Percentiles rank a stretch among this genome's conserved stretches.
Evolutionary conservation across 805 yeast species (phyloP).

Genomic region (Peterozyma toletana): DNA sequence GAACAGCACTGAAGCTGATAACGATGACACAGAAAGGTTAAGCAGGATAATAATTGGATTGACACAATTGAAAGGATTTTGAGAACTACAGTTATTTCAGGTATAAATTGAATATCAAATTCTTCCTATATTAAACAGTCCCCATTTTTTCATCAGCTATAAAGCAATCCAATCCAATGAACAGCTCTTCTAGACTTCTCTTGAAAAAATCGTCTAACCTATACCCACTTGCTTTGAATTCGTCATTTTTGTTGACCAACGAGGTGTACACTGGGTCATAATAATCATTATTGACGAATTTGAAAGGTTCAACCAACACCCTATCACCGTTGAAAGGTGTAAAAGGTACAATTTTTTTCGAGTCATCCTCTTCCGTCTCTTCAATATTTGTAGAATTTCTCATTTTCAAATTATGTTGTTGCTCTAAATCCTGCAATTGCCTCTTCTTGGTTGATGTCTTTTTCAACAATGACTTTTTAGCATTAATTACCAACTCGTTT

Average conservation of each 20-base stretch:
- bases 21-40: constrained; percentile 12
- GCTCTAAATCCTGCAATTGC: constrained; percentile 36
- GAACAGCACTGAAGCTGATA: constrained; percentile 4
- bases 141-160: constrained; percentile 52
- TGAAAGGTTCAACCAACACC: constrained; percentile 45
- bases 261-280: constrained; percentile 51
- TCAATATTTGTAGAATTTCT: constrained; percentile 17
- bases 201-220: constrained; percentile 60
- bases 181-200: constrained; percentile 80
- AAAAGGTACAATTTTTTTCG: constrained; percentile 47
- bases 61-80: constrained; percentile 18
- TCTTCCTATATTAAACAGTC: neutral
- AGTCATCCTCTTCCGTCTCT: constrained; percentile 23
- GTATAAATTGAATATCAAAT: neutral
- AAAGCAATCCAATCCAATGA: constrained; percentile 80
- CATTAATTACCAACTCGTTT: constrained; percentile 38
- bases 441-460: constrained; percentile 60
- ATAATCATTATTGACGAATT: constrained; percentile 33
- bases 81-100: neutral
- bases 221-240: constrained; percentile 83
- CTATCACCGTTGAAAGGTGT: constrained; percentile 95
- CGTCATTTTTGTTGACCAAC: constrained; percentile 39
- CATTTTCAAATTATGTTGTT: constrained; percentile 16
- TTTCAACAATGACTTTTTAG: constrained; percentile 46
- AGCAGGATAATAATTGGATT: constrained; percentile 17